Percentiles rank a stretch among this genome's conserved stretches.
Conservation (phyloP, 495 filamentous ascomycete genomes). For the Astrocystis sublimbata region DNA sequence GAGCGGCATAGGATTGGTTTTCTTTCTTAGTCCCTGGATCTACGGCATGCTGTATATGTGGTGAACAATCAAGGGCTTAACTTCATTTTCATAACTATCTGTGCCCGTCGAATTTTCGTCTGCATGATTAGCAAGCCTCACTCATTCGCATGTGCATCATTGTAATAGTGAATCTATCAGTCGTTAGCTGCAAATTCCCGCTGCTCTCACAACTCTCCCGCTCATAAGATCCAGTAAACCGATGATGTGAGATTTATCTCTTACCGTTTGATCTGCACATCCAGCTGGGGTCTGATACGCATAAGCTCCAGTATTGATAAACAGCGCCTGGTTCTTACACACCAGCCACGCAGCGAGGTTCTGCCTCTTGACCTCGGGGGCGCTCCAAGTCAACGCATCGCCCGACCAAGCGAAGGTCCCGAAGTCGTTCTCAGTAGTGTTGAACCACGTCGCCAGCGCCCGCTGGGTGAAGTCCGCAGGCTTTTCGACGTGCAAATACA, state of each 20-base stretch:
- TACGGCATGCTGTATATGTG: too few relatives aligned
- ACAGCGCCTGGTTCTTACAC: conserved; percentile 54
- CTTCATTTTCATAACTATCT: not conserved
- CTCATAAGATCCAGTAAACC: not conserved
- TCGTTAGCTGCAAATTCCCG: conserved; percentile 13
- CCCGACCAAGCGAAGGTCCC: conserved; percentile 58
- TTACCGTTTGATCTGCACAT: conserved; percentile 60
- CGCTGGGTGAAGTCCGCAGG: conserved; percentile 49
- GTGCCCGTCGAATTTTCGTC: not conserved
- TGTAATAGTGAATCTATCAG: conserved; percentile 51
- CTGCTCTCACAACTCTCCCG: not conserved
- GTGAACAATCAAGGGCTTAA: not conserved
- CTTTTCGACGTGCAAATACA: conserved; percentile 50
- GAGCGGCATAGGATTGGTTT: too few relatives aligned
- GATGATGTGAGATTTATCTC: conserved; percentile 21
- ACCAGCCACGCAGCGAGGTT: conserved; percentile 61
- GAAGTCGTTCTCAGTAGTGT: conserved; percentile 54
- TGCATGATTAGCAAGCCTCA: conserved; percentile 13
- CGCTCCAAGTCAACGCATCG: conserved; percentile 57
- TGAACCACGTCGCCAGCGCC: conserved; percentile 52
- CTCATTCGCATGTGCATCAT: conserved; percentile 40
- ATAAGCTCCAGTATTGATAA: conserved; percentile 61
- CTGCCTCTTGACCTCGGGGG: conserved; percentile 50
- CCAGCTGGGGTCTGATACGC: conserved; percentile 57
- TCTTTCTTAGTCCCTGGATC: too few relatives aligned